Evolutionary conservation across 2,329 filamentous ascomycete species (phyloP).

Genomic region (Botrytis pseudocinerea): DNA sequence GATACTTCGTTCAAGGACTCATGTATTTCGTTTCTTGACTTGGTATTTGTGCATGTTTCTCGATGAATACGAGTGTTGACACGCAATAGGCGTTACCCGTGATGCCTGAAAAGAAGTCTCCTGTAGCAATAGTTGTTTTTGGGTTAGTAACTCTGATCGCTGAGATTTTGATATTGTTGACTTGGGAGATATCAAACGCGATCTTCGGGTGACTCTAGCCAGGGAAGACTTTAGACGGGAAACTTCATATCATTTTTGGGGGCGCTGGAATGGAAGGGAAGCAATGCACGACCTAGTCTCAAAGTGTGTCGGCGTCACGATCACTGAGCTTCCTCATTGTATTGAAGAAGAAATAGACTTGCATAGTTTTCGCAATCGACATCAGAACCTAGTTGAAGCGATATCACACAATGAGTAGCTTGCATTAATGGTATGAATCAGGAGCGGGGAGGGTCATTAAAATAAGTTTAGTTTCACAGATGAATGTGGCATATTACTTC

Average conservation of each 20-base stretch:
- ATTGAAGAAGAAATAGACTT: background rate
- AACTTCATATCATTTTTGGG: background rate
- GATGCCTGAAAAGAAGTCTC: no score
- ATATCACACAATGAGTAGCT: background rate
- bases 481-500: no score
- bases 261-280: background rate
- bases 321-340: fast-evolving
- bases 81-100: background rate
- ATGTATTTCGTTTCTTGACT: background rate
- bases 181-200: background rate
- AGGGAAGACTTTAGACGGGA: background rate
- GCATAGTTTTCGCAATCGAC: background rate
- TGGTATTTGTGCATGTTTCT: background rate
- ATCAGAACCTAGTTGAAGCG: background rate
- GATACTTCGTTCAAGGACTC: background rate
- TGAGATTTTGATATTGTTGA: background rate
- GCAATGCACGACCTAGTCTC: background rate
- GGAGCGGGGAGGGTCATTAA: background rate
- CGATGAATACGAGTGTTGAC: background rate
- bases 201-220: background rate
- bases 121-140: background rate
- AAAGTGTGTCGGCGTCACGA: background rate
- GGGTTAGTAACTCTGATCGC: background rate
- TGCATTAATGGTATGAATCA: background rate
- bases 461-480: no score